Conservation (phyloP, 2,329 filamentous ascomycete species). For the Epichloe baconii region DNA sequence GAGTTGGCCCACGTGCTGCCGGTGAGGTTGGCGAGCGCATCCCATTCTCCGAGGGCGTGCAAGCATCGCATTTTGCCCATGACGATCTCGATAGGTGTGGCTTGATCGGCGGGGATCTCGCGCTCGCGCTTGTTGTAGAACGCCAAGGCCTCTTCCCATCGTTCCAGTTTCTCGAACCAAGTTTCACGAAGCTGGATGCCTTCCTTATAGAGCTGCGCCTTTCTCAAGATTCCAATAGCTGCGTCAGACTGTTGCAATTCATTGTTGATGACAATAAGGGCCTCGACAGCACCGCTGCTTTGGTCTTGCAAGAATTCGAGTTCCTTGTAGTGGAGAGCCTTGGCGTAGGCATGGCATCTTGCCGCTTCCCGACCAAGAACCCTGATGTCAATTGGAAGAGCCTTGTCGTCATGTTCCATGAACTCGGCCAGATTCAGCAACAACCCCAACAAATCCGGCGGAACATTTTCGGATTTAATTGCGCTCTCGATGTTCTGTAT, state of each 20-base stretch:
- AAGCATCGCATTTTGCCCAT: constrained; percentile 99
- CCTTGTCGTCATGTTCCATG: constrained; percentile 99
- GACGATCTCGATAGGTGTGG: constrained; percentile 74
- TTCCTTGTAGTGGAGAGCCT: constrained; percentile 97
- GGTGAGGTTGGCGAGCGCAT: constrained; percentile 74
- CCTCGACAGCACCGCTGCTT: constrained; percentile 88
- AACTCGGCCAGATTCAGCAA: constrained; percentile 95
- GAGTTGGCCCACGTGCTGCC: constrained; percentile 92
- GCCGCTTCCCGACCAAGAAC: constrained; percentile 89
- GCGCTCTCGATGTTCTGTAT: constrained; percentile 93
- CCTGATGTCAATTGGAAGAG: constrained; percentile 90
- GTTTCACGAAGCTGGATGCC: constrained; percentile 89
- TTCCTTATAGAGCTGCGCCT: constrained; percentile 90
- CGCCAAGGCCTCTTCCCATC: constrained; percentile 92
- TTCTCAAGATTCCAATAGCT: constrained; percentile 91
- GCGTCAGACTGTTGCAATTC: constrained; percentile 97
- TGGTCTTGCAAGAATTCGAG: constrained; percentile 96
- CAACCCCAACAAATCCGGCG: constrained; percentile 86
- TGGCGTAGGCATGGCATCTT: constrained; percentile 94
- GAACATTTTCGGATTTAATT: constrained; percentile 88
- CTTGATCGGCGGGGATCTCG: constrained; percentile 45
- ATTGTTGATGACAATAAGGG: constrained; percentile 98
- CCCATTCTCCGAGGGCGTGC: constrained; percentile 96
- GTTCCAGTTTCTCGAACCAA: constrained; percentile 96
- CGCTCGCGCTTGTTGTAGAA: constrained; percentile 82